phyloP scores from a whole-genome alignment of 1,284 basidiomycete genomes.

The Apiotrichum porosum region DNA sequence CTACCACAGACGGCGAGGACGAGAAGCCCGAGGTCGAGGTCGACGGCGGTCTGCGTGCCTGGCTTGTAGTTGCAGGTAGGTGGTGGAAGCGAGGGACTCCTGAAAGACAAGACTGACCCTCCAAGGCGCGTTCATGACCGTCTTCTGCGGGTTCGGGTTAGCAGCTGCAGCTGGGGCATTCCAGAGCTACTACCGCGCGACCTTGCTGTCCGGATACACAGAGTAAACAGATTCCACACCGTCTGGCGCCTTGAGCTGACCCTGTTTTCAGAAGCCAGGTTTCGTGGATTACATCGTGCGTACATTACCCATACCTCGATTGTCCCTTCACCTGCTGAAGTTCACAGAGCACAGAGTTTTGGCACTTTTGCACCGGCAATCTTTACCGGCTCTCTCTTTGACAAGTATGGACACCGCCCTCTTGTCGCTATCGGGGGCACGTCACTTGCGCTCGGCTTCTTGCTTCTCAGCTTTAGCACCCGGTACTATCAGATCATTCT shows the following conservation, averaged over 20 bases:
- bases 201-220: conserved; percentile 22
- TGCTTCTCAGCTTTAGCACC: conserved; percentile 23
- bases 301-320: conserved; percentile 26
- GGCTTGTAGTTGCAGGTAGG: no score
- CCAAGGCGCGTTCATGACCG: not conserved
- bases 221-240: no score
- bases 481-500: conserved; percentile 31
- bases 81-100: no score
- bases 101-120: no score
- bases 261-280: not conserved
- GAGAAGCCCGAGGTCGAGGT: no score
- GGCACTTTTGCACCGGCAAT: not conserved
- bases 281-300: conserved; percentile 23
- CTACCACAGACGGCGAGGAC: no score
- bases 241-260: no score
- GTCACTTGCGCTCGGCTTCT: conserved; percentile 21
- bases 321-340: no score
- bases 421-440: conserved; percentile 21
- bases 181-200: conserved; percentile 21
- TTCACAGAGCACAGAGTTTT: no score
- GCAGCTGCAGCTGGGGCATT: conserved; percentile 15
- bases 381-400: conserved; percentile 31
- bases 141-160: conserved; percentile 14
- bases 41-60: no score
- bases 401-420: conserved; percentile 27